Percentiles rank a stretch among this genome's conserved stretches.
phyloP scores from a whole-genome alignment of 768 basidiomycete genomes.

The Auriscalpium orientale region DNA sequence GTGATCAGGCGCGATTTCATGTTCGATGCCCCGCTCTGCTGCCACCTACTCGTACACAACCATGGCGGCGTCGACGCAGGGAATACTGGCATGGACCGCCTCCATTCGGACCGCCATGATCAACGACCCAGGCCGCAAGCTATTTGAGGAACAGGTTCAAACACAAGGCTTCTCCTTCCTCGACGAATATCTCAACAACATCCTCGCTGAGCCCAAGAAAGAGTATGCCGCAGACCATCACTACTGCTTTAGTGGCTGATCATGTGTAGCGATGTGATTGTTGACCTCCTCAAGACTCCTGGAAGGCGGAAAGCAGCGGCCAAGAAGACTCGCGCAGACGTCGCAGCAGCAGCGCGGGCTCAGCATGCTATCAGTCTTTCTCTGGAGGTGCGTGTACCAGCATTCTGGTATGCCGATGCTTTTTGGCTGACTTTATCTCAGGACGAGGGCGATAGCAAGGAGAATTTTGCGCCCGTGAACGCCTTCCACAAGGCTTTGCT shows the following conservation, averaged over 20 bases:
- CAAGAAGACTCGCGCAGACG: conserved; percentile 41
- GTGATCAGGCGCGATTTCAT: too few relatives aligned
- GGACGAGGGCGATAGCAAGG: conserved; percentile 24
- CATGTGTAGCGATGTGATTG: conserved; percentile 44
- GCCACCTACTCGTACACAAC: not conserved
- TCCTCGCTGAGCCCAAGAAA: conserved; percentile 56
- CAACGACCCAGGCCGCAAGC: conserved; percentile 61
- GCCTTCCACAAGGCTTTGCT: conserved; percentile 39
- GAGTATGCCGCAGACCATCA: conserved; percentile 38
- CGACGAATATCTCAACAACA: conserved; percentile 68
- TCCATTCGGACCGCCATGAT: conserved; percentile 61
- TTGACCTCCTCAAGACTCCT: conserved; percentile 80
- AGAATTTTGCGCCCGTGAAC: conserved; percentile 36
- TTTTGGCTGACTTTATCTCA: conserved; percentile 1
- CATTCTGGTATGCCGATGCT: not conserved
- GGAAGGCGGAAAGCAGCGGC: conserved; percentile 57
- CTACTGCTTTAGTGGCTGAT: not conserved
- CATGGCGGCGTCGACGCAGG: conserved; percentile 20
- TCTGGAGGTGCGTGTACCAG: conserved; percentile 34
- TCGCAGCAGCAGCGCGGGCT: conserved; percentile 35
- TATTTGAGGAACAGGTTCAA: conserved; percentile 68
- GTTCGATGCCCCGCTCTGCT: too few relatives aligned
- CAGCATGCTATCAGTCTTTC: conserved; percentile 33
- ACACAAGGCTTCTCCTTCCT: conserved; percentile 73
- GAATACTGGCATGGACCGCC: conserved; percentile 65